Evolutionary conservation across 768 basidiomycete genomes (phyloP), one percentile per base, ranked within the genome.

Genomic region (Pholiota microspora): DNA sequence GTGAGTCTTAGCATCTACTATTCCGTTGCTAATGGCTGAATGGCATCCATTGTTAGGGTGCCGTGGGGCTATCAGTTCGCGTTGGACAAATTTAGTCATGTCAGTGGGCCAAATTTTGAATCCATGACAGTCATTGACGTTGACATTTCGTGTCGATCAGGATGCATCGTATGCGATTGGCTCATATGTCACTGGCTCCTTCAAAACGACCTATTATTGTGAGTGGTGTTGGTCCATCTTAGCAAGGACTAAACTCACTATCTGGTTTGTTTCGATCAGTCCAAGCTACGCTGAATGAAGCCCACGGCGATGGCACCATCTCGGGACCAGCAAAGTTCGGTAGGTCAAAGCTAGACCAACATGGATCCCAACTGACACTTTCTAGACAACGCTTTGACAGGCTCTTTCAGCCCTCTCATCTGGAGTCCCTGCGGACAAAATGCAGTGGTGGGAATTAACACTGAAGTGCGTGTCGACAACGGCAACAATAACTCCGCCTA

Each of bases 11-110:
- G 16, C 5, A 15, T 34, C 54, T 42, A 12, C 24, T 18, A 18
- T 18, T 29, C 27, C 25, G 4, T 24, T 6, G n/a, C 4, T 4
- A 25, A 23, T 8, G 36, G n/a, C 21, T 35, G 9, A 45, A 34
- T 12, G 13, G 6, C 27, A 4, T 21, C 44, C 15, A 18, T 42
- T 27, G 35, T 8, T 45, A 64, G 63, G 25, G 53, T 57, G 27
- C 63, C 63, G 13, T 25, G 57, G 16, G 63, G 63, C 18, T 64
- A 64, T 47, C 63, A 62, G 46, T 64, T 64, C 42, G 63, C 57
- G n/a, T 62, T 64, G 38, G 58, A 62, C 46, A 35, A 59, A 35
- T 62, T 60, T 31, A 56, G 40, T 38, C 52, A 60, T 44, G 55
- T 60, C 21, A 54, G 62, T 55, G 7, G 7, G 25, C 8, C 15